These are phyloP conservation scores for Funneliformis geosporum DNA, from an alignment of 192 early-diverging fungal species.

Conservation along the genomic window DNA sequence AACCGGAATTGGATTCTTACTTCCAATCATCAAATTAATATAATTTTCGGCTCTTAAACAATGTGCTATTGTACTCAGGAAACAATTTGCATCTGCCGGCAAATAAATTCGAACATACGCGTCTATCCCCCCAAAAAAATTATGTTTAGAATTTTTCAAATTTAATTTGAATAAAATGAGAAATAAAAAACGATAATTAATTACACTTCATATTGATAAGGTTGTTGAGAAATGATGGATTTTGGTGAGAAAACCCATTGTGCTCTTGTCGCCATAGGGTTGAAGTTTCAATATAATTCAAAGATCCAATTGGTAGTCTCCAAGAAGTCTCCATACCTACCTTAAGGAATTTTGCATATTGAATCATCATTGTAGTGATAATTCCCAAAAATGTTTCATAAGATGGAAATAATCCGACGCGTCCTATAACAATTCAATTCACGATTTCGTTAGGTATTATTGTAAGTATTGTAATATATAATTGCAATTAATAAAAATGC, in stretches of 20 bases:
- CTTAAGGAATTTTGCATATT: slow-evolving; percentile 50
- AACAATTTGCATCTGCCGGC: slow-evolving; percentile 45
- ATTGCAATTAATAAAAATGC: neutral
- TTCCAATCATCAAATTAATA: slow-evolving; percentile 46
- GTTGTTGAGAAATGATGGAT: slow-evolving; percentile 46
- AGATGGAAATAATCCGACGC: slow-evolving; percentile 43
- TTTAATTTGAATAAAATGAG: neutral
- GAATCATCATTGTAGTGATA: slow-evolving; percentile 45
- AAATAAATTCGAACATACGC: slow-evolving; percentile 39
- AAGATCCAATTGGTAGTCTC: slow-evolving; percentile 37
- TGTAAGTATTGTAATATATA: neutral
- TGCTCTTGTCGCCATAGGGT: slow-evolving; percentile 54
- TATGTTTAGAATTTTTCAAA: neutral
- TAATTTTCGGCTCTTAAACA: slow-evolving; percentile 47
- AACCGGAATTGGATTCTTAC: slow-evolving; percentile 47
- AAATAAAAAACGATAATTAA: slow-evolving; percentile 5
- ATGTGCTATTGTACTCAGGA: slow-evolving; percentile 41
- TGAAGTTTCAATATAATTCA: slow-evolving; percentile 47
- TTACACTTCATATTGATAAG: slow-evolving; percentile 45
- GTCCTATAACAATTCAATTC: slow-evolving; percentile 5
- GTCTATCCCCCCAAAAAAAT: neutral
- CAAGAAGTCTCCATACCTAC: slow-evolving; percentile 45
- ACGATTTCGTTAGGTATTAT: too few species aligned
- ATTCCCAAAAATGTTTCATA: slow-evolving; percentile 47
- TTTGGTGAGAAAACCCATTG: slow-evolving; percentile 53